Percentiles rank a stretch among this genome's conserved stretches.
phyloP scores from a whole-genome alignment of 768 basidiomycete genomes.

The Cyclocybe cylindracea region DNA sequence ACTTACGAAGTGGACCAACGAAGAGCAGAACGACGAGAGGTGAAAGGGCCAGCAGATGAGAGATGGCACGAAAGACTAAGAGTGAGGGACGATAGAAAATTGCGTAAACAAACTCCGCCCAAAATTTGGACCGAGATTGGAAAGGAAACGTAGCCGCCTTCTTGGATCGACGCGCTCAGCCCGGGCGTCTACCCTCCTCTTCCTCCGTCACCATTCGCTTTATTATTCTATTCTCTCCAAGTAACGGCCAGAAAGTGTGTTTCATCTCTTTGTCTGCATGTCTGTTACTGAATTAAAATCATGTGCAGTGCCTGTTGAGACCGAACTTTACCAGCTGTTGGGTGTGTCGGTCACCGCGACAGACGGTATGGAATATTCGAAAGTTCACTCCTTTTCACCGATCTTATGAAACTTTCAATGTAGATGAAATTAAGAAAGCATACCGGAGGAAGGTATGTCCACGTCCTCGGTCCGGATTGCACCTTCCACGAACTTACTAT shows the following conservation, averaged over 20 bases:
- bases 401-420: constrained; percentile 14
- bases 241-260: not conserved
- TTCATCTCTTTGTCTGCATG: not conserved
- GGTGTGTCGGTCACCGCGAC: constrained; percentile 70
- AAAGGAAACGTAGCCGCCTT: constrained; percentile 3
- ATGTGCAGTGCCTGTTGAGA: constrained; percentile 66
- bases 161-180: not conserved
- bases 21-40: not conserved
- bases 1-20: constrained; percentile 17
- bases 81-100: not conserved
- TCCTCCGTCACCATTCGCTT: not conserved
- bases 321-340: constrained; percentile 84
- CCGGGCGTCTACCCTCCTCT: not conserved
- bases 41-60: not conserved
- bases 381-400: constrained; percentile 1
- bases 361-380: constrained; percentile 52
- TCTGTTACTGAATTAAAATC: not conserved
- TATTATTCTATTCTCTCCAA: not conserved
- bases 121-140: constrained; percentile 20
- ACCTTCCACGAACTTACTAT: constrained; percentile 10
- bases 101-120: constrained; percentile 30
- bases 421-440: constrained; percentile 90
- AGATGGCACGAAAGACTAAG: not conserved
- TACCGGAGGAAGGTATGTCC: constrained; percentile 84
- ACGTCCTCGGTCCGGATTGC: constrained; percentile 4